Evolutionary conservation across 2,329 filamentous ascomycete species (phyloP).

Genomic region (Helminthosporium solani): DNA sequence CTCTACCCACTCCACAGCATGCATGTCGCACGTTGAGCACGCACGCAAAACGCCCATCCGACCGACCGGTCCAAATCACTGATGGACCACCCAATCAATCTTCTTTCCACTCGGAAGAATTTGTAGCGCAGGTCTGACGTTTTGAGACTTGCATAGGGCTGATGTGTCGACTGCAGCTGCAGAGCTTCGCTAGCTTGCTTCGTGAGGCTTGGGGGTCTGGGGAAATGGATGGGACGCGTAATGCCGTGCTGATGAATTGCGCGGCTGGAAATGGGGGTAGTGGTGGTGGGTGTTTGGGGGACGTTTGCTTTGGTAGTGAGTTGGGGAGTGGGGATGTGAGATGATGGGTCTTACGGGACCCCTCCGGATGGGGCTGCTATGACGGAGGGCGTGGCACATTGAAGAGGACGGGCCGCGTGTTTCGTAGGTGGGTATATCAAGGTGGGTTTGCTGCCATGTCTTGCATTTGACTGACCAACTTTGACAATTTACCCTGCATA

Average conservation of each 20-base stretch:
- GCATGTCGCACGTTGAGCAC: background rate
- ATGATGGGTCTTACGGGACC: background rate
- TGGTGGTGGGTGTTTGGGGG: too few species aligned
- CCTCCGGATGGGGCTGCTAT: conserved; percentile 1
- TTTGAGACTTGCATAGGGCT: background rate
- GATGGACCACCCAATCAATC: background rate
- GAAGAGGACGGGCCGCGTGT: conserved; percentile 1
- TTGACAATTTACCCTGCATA: background rate
- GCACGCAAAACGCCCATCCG: background rate
- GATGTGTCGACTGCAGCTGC: background rate
- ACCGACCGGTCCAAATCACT: background rate
- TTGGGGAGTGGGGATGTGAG: too few species aligned
- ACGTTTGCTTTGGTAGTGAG: too few species aligned
- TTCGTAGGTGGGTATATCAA: conserved; percentile 1
- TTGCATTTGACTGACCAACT: background rate
- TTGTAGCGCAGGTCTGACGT: too few species aligned
- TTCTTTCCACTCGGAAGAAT: too few species aligned
- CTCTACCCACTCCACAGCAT: conserved; percentile 2
- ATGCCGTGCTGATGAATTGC: background rate
- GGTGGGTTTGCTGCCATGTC: background rate
- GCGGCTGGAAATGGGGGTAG: too few species aligned
- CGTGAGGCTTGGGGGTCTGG: background rate
- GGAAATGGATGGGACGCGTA: background rate
- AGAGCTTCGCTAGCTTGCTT: background rate
- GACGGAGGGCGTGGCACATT: conserved; percentile 1